Evolutionary conservation across 2,329 filamentous ascomycete species (phyloP).

Genomic region (Penicillium oxalicum): DNA sequence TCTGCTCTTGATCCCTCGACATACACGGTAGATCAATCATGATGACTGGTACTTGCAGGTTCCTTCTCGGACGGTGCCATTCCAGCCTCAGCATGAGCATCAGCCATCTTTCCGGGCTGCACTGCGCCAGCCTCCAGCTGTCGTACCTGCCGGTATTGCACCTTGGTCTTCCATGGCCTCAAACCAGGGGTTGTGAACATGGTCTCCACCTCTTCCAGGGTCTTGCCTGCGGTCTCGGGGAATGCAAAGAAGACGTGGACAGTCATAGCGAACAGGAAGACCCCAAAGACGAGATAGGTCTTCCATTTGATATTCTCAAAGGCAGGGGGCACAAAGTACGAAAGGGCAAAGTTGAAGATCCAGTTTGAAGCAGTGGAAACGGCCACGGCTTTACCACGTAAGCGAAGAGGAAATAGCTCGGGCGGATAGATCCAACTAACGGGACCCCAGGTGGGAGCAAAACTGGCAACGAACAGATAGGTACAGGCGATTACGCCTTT

Average conservation of each 20-base stretch:
- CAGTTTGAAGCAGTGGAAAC: conserved; percentile 58
- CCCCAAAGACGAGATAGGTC: conserved; percentile 68
- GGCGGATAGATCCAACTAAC: conserved; percentile 56
- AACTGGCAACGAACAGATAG: conserved; percentile 67
- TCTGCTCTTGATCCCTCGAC: too few species aligned
- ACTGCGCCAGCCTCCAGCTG: conserved; percentile 13
- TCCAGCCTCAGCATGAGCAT: conserved; percentile 11
- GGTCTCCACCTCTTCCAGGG: conserved; percentile 69
- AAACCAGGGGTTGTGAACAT: conserved; percentile 51
- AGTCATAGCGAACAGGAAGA: conserved; percentile 62
- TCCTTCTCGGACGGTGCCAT: conserved; percentile 6
- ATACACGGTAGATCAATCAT: conserved; percentile 1
- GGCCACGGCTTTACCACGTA: conserved; percentile 59
- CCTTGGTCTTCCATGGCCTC: conserved; percentile 15
- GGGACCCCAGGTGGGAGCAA: conserved; percentile 59
- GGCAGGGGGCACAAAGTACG: conserved; percentile 53
- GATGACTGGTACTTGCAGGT: not conserved
- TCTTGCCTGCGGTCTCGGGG: conserved; percentile 51
- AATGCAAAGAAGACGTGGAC: conserved; percentile 57
- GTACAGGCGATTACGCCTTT: conserved; percentile 64
- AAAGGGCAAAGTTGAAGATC: conserved; percentile 53
- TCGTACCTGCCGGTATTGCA: conserved; percentile 15
- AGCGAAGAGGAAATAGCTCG: conserved; percentile 57
- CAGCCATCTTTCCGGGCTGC: conserved; percentile 10
- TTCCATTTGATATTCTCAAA: conserved; percentile 52